Base-by-base conservation (phyloP, 805 yeast species). In the Monosporozyma unispora region DNA sequence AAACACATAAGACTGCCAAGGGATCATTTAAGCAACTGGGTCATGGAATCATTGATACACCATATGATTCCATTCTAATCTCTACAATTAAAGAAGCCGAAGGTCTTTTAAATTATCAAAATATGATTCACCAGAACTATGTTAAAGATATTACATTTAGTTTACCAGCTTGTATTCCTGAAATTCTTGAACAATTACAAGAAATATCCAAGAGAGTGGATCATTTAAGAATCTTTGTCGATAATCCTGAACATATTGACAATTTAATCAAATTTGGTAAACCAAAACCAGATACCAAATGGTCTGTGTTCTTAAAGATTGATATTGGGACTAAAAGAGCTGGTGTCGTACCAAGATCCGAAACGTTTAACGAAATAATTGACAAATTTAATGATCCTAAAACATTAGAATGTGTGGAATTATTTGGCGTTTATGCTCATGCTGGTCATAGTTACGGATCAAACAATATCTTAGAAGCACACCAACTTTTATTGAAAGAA, bases 241-340 rank as follows among this genome's bases (percentile, higher is more conserved):
- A 86, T 60, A 71, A 79, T 49, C 53, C 64, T 2, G 78, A 71
- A 2, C 93, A 86, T 57, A 56, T 85, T 40, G 73, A 74, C 1
- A 64, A 71, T 9, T 63, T 84, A 52, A 62, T 61, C 1, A 61
- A 68, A 0, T 80, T 63, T 58, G 66, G 67, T 40, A 55, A 52
- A 11, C 50, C 51, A 25, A 45, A 48, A 5, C 31, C 35, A 8
- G 31, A 45, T 23, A 63, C 39, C 55, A 66, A 18, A 51, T 84
- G 90, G 88, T 75, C 82, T 1, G 62, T 83, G 1, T 83, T 82
- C 55, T 61, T 86, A 48, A 86, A 86, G 62, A 70, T 86, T 39
- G 80, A 86, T 57, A 76, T 80, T 73, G 93, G 93, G 1, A 79
- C 84, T 2, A 69, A 78, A 51, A 67, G 95, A 50, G 93, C 93